phyloP scores from a whole-genome alignment of 208 protist species.

The Crithidia acanthocephali region DNA sequence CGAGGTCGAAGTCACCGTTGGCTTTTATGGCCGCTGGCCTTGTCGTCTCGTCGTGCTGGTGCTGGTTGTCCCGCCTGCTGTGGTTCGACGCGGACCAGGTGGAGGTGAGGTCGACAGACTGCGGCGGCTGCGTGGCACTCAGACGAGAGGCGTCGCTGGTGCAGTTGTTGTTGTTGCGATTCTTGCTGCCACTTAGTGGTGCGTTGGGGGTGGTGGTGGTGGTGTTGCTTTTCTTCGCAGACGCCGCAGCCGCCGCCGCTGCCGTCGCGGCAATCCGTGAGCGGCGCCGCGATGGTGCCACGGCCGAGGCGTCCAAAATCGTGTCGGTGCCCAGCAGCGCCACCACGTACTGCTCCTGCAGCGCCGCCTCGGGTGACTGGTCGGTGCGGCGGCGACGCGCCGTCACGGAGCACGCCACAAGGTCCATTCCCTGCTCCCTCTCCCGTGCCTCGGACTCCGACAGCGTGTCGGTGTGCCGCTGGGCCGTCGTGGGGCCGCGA shows the following conservation, averaged over 20 bases:
- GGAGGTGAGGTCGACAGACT: background rate
- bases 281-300: background rate
- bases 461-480: background rate
- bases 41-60: background rate
- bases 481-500: background rate
- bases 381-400: background rate
- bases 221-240: background rate
- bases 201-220: no score
- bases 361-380: background rate
- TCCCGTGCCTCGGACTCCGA: slow-evolving; percentile 14
- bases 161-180: no score
- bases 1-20: background rate
- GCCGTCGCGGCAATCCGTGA: background rate
- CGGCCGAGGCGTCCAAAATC: slow-evolving; percentile 16
- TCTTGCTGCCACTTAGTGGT: no score
- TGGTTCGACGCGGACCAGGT: background rate
- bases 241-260: background rate
- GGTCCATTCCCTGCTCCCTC: slow-evolving; percentile 15
- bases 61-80: background rate
- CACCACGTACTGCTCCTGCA: slow-evolving; percentile 33
- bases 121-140: background rate
- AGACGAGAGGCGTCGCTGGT: background rate
- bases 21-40: no score
- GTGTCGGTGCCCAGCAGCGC: slow-evolving; percentile 23
- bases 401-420: slow-evolving; percentile 18